Evolutionary conservation across 208 protist genomes (phyloP), one percentile per base, ranked within the genome.

Genomic region (Leishmania martiniquensis): DNA sequence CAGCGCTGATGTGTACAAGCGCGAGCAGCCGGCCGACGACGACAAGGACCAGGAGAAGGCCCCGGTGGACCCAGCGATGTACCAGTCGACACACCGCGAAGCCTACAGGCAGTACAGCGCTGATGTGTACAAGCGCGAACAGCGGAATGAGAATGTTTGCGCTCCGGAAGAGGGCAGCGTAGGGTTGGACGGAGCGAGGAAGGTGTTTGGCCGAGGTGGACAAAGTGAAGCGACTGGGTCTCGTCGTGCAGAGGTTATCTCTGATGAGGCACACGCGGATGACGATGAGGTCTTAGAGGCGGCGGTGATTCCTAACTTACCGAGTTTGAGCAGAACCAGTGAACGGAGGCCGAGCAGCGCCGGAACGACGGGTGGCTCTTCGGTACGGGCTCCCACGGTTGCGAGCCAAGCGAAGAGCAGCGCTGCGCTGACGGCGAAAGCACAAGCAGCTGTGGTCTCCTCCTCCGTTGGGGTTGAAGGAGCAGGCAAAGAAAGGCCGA

Each of bases 1-100:
- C 66, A 84, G 76, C 44, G n/a, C 68, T 32, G 77, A 81, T 55
- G 87, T 78, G 71, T 93, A 93, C 78, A 34, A 9, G 54, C 65
- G 15, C 66, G 83, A n/a, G 63, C 6, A 0, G 62, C 51, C 51
- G 20, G 0, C 51, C 20, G 51, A 55, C 51, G 51, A 55, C n/a
- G 49, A 54, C 20, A 22, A 69, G 17, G 81, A 80, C 67, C n/a
- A 70, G 12, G 51, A 71, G 20, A 66, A 81, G 63, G 72, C 47
- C 39, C 54, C 59, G 42, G 75, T 65, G 37, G 82, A 89, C 63
- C 67, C 81, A 1, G 74, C 77, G 20, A 82, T 83, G 51, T 85
- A 85, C 69, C 29, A 67, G 1, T 73, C 78, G 60, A 83, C 75
- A 6, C n/a, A 70, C 20, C 32, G n/a, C 2, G 70, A 81, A 62